These are phyloP conservation scores for Peniophora sp. DNA, from an alignment of 1,284 basidiomycete genomes.

Conservation along the genomic window DNA sequence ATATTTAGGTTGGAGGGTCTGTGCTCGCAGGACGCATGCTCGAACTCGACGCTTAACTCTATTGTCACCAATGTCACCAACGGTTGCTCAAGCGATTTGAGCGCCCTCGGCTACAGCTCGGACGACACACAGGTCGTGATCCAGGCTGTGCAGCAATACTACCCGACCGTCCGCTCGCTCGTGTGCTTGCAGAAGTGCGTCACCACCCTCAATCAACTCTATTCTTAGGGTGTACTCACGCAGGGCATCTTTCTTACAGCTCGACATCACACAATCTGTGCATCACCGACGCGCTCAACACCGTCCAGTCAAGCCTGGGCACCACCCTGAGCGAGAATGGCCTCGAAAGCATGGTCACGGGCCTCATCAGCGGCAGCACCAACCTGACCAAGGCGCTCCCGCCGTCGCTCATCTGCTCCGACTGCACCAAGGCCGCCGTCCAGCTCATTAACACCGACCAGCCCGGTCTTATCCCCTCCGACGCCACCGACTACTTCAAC, in stretches of 20 bases:
- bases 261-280: constrained; percentile 39
- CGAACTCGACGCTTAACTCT: constrained; percentile 41
- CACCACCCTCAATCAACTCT: not conserved
- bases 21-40: constrained; percentile 48
- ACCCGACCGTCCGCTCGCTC: constrained; percentile 42
- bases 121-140: constrained; percentile 21
- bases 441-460: constrained; percentile 33
- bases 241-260: constrained; percentile 17
- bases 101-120: constrained; percentile 23
- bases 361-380: constrained; percentile 13
- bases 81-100: constrained; percentile 46
- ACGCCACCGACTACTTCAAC: constrained; percentile 6
- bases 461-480: constrained; percentile 24
- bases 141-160: constrained; percentile 32
- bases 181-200: constrained; percentile 52
- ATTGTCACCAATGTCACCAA: constrained; percentile 39
- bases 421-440: constrained; percentile 47
- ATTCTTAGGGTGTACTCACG: not conserved
- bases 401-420: constrained; percentile 40
- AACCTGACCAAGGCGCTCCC: constrained; percentile 21
- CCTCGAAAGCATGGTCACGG: constrained; percentile 16
- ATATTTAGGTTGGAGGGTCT: constrained; percentile 31
- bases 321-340: constrained; percentile 22
- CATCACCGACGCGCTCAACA: constrained; percentile 38
- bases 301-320: constrained; percentile 35